Base-by-base conservation (phyloP, 2,329 filamentous ascomycete genomes). In the Cordyceps javanica region DNA sequence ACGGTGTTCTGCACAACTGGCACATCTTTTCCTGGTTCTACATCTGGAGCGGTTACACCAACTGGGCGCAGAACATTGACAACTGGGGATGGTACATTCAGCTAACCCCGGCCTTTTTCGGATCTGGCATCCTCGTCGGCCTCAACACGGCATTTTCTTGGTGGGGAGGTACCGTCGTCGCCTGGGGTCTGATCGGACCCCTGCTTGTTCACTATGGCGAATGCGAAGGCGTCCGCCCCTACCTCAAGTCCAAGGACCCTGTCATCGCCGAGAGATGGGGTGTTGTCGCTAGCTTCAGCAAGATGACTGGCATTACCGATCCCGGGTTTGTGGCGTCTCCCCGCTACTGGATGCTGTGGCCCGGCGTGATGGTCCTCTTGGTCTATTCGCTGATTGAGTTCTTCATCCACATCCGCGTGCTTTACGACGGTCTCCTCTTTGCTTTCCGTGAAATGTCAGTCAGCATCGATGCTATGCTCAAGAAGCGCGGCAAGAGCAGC, bases 1-100 rank as follows among this genome's bases (percentile, higher is more conserved):
- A 78, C 14, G 83, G 83, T 19, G 81, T 85, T 58, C 70, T 86
- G 6, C 84, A 81, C 75, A 80, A 82, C 67, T 82, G 80, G 79
- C 79, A 80, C 61, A 68, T 77, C 60, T 79, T 80, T 60, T 77
- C 75, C 23, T 77, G 75, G 73, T 76, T 83, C 66, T 82, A 75
- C 65, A 77, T 79, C 63, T 83, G 81, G 80, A 72, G 75, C 55
- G 72, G 75, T 54, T 77, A 81, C 68, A 75, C 71, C 44, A 81
- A 77, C 61, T 67, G 68, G 16, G 80, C 79, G 0, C 71, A 83
- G 30, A 72, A 74, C 46, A 75, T 80, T 19, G 81, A 85, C 68
- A 82, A 78, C 68, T 86, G 82, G 83, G 80, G 80, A 13, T 86
- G 82, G 82, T 73, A 79, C 61, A 72, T 83, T 46, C 81, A 84